Evolutionary conservation across 108 stramenopile species (phyloP).

Genomic region (Skeletonema costatum): DNA sequence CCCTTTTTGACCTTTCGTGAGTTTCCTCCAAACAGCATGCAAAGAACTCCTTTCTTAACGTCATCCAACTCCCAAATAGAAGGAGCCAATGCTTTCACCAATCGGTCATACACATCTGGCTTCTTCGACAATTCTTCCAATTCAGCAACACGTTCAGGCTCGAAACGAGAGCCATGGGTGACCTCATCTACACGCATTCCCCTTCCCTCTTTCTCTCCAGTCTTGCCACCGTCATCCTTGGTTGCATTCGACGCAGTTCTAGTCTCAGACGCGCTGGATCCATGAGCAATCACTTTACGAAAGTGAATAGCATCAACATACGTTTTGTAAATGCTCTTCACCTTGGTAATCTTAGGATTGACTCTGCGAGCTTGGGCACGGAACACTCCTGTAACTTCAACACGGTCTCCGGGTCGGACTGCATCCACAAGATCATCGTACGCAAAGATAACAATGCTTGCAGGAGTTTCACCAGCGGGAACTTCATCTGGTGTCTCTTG

Average conservation of each 20-base stretch:
- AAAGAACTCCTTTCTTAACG: conserved; percentile 98
- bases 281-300: conserved; percentile 58
- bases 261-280: conserved; percentile 8
- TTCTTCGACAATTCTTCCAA: conserved; percentile 64
- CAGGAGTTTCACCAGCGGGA: conserved; percentile 98
- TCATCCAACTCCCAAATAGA: conserved; percentile 99
- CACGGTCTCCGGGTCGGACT: conserved; percentile 95
- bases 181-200: conserved; percentile 35
- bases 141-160: conserved; percentile 69
- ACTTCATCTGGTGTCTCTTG: conserved; percentile 98
- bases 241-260: conserved; percentile 1
- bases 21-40: conserved; percentile 98
- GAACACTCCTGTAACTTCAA: conserved; percentile 97
- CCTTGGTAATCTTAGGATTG: conserved; percentile 87
- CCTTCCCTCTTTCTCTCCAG: conserved; percentile 21
- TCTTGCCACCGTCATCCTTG: conserved; percentile 16
- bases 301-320: conserved; percentile 98
- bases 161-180: conserved; percentile 46
- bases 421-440: conserved; percentile 98
- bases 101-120: conserved; percentile 88
- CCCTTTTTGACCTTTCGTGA: conserved; percentile 55
- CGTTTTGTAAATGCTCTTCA: conserved; percentile 95
- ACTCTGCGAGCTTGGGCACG: conserved; percentile 92
- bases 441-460: conserved; percentile 91
- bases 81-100: conserved; percentile 89